Evolutionary conservation across 2,329 filamentous ascomycete species (phyloP).

Genomic region (Aspergillus ruber): DNA sequence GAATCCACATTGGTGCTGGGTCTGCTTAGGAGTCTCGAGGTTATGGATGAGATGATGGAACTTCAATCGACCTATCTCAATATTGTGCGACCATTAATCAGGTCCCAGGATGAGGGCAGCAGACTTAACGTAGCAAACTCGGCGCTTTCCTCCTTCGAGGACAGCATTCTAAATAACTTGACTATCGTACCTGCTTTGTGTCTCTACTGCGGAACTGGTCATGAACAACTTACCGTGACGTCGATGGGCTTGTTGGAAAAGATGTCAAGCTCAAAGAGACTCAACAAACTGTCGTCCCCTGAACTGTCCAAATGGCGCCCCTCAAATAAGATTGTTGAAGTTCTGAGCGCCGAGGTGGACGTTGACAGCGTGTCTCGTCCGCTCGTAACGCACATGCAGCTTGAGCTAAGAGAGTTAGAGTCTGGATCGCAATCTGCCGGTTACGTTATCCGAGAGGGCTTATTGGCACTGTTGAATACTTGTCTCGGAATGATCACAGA

Average conservation of each 20-base stretch:
- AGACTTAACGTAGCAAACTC: slow-evolving; percentile 62
- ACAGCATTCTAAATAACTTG: slow-evolving; percentile 77
- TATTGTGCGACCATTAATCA: slow-evolving; percentile 73
- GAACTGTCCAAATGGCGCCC: slow-evolving; percentile 57
- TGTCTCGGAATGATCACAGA: slow-evolving; percentile 69
- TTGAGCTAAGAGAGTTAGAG: slow-evolving; percentile 64
- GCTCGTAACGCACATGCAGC: slow-evolving; percentile 61
- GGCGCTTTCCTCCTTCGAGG: slow-evolving; percentile 82
- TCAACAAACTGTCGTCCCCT: slow-evolving; percentile 63
- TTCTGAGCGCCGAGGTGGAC: slow-evolving; percentile 76
- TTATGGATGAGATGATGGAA: slow-evolving; percentile 75
- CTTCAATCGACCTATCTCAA: slow-evolving; percentile 88
- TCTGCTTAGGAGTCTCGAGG: slow-evolving; percentile 71
- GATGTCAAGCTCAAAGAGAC: slow-evolving; percentile 74
- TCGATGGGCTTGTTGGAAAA: slow-evolving; percentile 79
- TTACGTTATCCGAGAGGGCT: slow-evolving; percentile 74
- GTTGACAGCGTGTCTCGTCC: slow-evolving; percentile 71
- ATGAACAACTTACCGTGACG: slow-evolving; percentile 70
- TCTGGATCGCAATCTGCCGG: slow-evolving; percentile 62
- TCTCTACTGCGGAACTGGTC: slow-evolving; percentile 76
- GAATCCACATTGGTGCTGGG: slow-evolving; percentile 77
- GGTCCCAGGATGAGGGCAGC: slow-evolving; percentile 55
- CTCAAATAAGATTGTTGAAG: slow-evolving; percentile 78
- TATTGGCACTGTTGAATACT: slow-evolving; percentile 77
- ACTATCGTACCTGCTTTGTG: slow-evolving; percentile 74